A percentile compares a stretch with the other conserved stretches of the same genome.
These are phyloP conservation scores for Nakataea oryzae DNA, from an alignment of 2,329 filamentous ascomycete genomes.

Conservation along the genomic window DNA sequence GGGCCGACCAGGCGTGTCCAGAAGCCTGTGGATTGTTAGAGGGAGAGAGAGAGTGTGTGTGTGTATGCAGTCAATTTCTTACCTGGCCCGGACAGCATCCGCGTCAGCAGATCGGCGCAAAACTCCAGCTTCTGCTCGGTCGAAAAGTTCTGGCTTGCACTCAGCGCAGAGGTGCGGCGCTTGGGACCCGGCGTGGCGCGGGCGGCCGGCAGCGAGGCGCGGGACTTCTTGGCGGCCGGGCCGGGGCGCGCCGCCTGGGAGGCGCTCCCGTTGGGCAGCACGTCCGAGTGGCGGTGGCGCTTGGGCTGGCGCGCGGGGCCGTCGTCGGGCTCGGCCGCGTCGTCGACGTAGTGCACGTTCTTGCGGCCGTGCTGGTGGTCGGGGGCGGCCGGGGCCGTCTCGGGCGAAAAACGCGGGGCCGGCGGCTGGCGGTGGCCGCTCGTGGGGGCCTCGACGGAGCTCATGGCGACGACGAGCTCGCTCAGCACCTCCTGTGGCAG, in stretches of 20 bases:
- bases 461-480: slow-evolving; percentile 53
- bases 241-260: slow-evolving; percentile 9
- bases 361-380: slow-evolving; percentile 21
- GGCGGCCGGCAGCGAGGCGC: slow-evolving; percentile 18
- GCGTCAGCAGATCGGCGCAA: slow-evolving; percentile 44
- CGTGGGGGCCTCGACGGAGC: slow-evolving; percentile 32
- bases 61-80: slow-evolving; percentile 10
- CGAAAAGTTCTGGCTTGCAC: slow-evolving; percentile 20
- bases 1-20: slow-evolving; percentile 57
- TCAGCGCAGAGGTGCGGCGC: slow-evolving; percentile 18
- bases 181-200: slow-evolving; percentile 16
- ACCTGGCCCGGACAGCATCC: slow-evolving; percentile 55
- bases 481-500: slow-evolving; percentile 52
- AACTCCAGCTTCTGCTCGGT: slow-evolving; percentile 41
- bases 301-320: slow-evolving; percentile 20
- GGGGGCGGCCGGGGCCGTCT: slow-evolving; percentile 9
- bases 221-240: slow-evolving; percentile 15
- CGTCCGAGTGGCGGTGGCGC: slow-evolving; percentile 31
- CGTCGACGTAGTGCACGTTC: slow-evolving; percentile 38
- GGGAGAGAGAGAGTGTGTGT: neutral
- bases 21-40: slow-evolving; percentile 34
- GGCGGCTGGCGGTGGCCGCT: neutral
- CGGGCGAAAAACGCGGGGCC: slow-evolving; percentile 6
- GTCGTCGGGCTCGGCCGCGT: slow-evolving; percentile 25
- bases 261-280: slow-evolving; percentile 11